Conservation (phyloP, 306 rosid genomes). For the Pyrus bretschneideri region DNA sequence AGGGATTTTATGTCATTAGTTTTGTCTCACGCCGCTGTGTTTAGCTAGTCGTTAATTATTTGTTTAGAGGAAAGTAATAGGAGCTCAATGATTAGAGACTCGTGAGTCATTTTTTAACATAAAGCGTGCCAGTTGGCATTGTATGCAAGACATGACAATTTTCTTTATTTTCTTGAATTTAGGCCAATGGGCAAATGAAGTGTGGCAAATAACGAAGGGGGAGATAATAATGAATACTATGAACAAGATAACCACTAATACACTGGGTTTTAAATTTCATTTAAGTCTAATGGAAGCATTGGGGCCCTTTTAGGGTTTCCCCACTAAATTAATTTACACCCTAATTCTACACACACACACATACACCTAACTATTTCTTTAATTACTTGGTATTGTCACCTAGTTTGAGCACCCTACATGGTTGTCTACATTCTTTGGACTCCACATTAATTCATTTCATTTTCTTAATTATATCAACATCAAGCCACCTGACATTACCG, state of each 20-base stretch:
- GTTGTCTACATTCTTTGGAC: slow-evolving; percentile 17
- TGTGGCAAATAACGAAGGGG: slow-evolving; percentile 12
- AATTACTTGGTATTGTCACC: slow-evolving; percentile 42
- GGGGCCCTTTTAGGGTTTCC: slow-evolving; percentile 7
- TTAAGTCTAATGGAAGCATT: slow-evolving; percentile 2
- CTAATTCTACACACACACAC: not conserved
- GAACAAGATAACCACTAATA: slow-evolving; percentile 15
- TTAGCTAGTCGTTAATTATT: not conserved
- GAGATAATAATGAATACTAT: not conserved
- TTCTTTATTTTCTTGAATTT: slow-evolving; percentile 13
- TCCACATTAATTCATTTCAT: slow-evolving; percentile 22
- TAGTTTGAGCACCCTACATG: slow-evolving; percentile 30
- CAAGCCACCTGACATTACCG: no score
- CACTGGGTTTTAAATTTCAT: slow-evolving; percentile 24
- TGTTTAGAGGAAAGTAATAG: not conserved
- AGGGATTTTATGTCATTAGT: not conserved
- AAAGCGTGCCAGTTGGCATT: not conserved
- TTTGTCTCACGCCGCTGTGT: slow-evolving; percentile 13
- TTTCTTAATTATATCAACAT: slow-evolving; percentile 15
- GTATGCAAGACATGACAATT: slow-evolving; percentile 12
- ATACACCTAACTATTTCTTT: slow-evolving; percentile 17
- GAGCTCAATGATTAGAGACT: slow-evolving; percentile 11
- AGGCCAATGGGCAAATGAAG: slow-evolving; percentile 6
- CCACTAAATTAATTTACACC: slow-evolving; percentile 7
- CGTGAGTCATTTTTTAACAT: not conserved